These are phyloP conservation scores for Pseudopithomyces chartarum DNA, from an alignment of 2,329 filamentous ascomycete genomes.

Conservation along the genomic window DNA sequence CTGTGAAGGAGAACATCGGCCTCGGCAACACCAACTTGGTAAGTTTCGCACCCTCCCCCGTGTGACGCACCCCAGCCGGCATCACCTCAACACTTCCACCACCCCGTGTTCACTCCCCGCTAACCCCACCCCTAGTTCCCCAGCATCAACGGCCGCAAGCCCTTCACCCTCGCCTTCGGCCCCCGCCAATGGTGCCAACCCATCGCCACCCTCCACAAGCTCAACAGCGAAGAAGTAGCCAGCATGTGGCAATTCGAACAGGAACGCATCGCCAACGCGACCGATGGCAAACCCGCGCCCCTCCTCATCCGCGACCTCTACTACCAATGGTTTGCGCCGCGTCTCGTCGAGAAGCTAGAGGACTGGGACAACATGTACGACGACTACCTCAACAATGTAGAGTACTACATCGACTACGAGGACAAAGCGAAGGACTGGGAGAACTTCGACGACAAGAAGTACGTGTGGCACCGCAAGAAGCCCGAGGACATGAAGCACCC, in stretches of 20 bases:
- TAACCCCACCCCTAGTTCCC: slow-evolving; percentile 6
- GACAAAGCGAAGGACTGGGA: slow-evolving; percentile 4
- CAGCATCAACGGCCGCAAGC: slow-evolving; percentile 9
- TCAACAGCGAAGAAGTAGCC: slow-evolving; percentile 9
- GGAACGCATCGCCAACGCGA: slow-evolving; percentile 1
- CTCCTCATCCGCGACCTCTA: slow-evolving; percentile 11
- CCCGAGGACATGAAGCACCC: background rate
- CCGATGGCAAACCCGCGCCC: background rate
- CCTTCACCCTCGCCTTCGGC: slow-evolving; percentile 10
- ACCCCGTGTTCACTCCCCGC: background rate
- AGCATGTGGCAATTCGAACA: slow-evolving; percentile 5
- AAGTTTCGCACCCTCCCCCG: background rate
- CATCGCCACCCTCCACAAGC: slow-evolving; percentile 9
- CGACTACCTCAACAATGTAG: slow-evolving; percentile 5
- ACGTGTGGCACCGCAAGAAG: slow-evolving; percentile 4
- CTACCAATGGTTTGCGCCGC: slow-evolving; percentile 6
- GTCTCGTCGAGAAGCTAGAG: slow-evolving; percentile 2
- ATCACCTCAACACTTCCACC: background rate
- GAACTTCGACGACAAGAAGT: slow-evolving; percentile 3
- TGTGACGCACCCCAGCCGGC: background rate
- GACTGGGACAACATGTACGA: slow-evolving; percentile 10
- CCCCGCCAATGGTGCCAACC: slow-evolving; percentile 11
- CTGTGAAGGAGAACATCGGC: slow-evolving; percentile 2
- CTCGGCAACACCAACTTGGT: slow-evolving; percentile 9
- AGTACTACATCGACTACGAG: slow-evolving; percentile 7